A percentile compares a stretch with the other conserved stretches of the same genome.
Conservation (phyloP, 208 protist species). For the Spironucleus salmonicida region DNA sequence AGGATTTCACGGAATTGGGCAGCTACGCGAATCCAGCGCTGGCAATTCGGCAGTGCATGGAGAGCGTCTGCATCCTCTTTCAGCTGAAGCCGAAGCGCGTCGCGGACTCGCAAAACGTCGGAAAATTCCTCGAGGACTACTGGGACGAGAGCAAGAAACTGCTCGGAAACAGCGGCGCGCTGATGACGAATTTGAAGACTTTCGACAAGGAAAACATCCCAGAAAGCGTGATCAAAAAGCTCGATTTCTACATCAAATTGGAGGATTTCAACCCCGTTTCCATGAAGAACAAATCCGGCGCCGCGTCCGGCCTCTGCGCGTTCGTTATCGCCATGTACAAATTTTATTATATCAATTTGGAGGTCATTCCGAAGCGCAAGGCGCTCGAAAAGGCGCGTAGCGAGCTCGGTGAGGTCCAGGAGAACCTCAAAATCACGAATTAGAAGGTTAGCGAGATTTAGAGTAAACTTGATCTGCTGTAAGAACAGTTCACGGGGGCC, state of each 20-base stretch:
- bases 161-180: background rate
- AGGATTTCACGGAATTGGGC: conserved; percentile 81
- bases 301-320: background rate
- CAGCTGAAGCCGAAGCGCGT: conserved; percentile 74
- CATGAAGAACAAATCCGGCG: background rate
- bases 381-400: background rate
- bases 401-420: background rate
- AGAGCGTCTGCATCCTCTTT: conserved; percentile 61
- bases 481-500: background rate
- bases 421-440: background rate
- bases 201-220: background rate
- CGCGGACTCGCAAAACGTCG: conserved; percentile 50
- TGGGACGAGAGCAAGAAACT: background rate
- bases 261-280: background rate
- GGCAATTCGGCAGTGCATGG: conserved; percentile 77
- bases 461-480: background rate
- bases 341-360: background rate
- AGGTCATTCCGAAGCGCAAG: background rate
- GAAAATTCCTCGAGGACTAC: background rate
- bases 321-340: background rate
- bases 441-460: background rate
- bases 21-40: conserved; percentile 61
- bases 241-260: background rate
- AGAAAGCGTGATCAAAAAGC: background rate
- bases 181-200: background rate